Percentiles rank a stretch among this genome's conserved stretches.
Conservation (phyloP, 1,284 basidiomycete species). For the Leccinum olivaceoglutinosum region DNA sequence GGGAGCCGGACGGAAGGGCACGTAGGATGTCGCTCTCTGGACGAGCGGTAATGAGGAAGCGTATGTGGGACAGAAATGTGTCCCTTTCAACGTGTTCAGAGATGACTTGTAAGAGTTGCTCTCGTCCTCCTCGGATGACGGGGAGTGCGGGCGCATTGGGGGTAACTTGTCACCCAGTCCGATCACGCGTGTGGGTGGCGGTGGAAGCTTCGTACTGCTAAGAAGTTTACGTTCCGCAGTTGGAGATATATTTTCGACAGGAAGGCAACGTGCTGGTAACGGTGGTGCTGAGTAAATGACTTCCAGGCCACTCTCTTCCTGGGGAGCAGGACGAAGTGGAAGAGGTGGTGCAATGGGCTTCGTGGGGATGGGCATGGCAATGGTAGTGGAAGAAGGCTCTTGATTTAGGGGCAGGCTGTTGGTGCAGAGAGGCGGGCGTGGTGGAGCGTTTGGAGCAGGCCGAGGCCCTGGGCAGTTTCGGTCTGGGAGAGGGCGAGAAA, state of each 20-base stretch:
- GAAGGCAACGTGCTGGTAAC: slow-evolving; percentile 19
- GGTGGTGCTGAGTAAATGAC: slow-evolving; percentile 18
- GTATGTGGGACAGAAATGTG: too few species aligned
- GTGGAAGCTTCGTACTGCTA: slow-evolving; percentile 45
- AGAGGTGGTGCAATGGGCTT: slow-evolving; percentile 22
- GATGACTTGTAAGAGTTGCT: too few species aligned
- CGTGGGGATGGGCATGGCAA: slow-evolving; percentile 7
- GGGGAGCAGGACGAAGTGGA: slow-evolving; percentile 19
- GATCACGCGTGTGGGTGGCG: slow-evolving; percentile 70
- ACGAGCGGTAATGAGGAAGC: too few species aligned
- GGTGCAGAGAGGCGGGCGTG: slow-evolving; percentile 19
- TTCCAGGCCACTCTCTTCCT: slow-evolving; percentile 11
- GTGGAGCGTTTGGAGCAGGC: slow-evolving; percentile 12
- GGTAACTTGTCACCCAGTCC: slow-evolving; percentile 65
- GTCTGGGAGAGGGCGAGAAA: slow-evolving; percentile 14
- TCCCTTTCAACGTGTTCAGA: too few species aligned
- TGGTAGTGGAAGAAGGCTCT: background rate
- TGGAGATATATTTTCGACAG: slow-evolving; percentile 15
- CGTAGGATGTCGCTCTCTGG: too few species aligned
- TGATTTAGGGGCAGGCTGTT: background rate
- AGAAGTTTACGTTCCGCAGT: slow-evolving; percentile 41
- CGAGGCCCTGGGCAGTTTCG: slow-evolving; percentile 20
- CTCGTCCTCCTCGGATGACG: slow-evolving; percentile 49
- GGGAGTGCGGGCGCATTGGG: slow-evolving; percentile 41
- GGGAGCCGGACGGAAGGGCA: too few species aligned